Evolutionary conservation across 163 green algal genomes (phyloP).

Genomic region (Scenedesmus sp.): DNA sequence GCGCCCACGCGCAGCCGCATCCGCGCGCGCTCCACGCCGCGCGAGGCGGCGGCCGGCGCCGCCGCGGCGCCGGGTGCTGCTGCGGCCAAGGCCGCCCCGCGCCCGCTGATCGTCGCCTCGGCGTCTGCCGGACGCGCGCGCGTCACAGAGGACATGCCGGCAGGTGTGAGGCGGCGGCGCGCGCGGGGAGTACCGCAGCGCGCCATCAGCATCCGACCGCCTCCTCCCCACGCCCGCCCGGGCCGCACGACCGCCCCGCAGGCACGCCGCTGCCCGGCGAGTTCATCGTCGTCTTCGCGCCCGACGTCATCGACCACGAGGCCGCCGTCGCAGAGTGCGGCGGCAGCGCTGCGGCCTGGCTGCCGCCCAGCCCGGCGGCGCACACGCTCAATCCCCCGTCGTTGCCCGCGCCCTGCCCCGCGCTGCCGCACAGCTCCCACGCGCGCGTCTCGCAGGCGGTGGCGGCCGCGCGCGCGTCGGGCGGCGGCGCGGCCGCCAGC

Average conservation of each 20-base stretch:
- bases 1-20: too few species aligned
- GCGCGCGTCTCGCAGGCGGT: too few species aligned
- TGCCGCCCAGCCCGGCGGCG: not conserved
- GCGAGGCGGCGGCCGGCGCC: too few species aligned
- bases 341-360: not conserved
- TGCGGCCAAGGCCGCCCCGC: too few species aligned
- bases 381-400: not conserved
- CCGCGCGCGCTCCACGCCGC: too few species aligned
- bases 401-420: not conserved
- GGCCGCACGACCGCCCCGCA: too few species aligned
- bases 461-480: too few species aligned
- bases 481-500: not conserved
- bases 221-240: too few species aligned
- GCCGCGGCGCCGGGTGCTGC: too few species aligned
- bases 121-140: not conserved
- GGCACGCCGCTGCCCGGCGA: slow-evolving; percentile 23
- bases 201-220: not conserved
- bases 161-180: not conserved
- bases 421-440: not conserved
- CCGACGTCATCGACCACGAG: not conserved
- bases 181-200: too few species aligned
- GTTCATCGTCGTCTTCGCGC: not conserved
- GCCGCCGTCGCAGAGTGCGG: slow-evolving; percentile 8
- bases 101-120: too few species aligned
- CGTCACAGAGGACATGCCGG: not conserved